Evolutionary conservation across 306 rosid genomes (phyloP), one percentile per base, ranked within the genome.

Genomic region (Ochetophila trinervis): DNA sequence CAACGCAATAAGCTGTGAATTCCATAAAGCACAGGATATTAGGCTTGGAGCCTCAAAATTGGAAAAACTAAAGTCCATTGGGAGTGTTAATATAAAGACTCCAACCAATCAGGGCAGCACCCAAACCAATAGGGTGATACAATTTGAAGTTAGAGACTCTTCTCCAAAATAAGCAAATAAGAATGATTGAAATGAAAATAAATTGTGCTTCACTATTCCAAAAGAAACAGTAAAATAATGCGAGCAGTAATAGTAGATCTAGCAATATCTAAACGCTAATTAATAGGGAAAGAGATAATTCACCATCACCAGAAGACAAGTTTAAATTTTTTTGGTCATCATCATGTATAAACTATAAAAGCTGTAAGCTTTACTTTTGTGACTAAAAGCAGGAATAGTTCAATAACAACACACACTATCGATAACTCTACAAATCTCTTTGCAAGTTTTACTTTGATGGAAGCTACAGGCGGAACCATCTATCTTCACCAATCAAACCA

Each of bases 1-100:
- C 99, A 44, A 87, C 96, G 81, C 99, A 93, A 45, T 87, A 93
- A 62, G 96, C 99, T 93, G 82, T 82, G 87, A 76, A 67, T 66
- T 40, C 62, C 76, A 77, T 36, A 67, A 58, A 75, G 53, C 35
- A 45, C 68, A 48, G 21, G 20, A 51, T 56, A 58, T 32, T 4
- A 63, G 53, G 42, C 17, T 44, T 24, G 53, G 65, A 23, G 36
- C 24, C 70, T 72, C 35, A 51, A 35, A 51, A 19, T 35, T 12
- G 19, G 5, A 11, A 9, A 6, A 49, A 52, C 53, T 17, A 30
- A 45, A 62, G 22, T 18, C 8, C 8, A 40, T 40, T 40, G 45
- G 8, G 11, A 14, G 52, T 22, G 15, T 32, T 40, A 30, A 50
- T 8, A 50, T 6, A 50, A 16, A 37, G 45, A 40, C 45, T 40